A percentile compares a stretch with the other conserved stretches of the same genome.
These are phyloP conservation scores for Penicillium griseofulvum DNA, from an alignment of 2,329 filamentous ascomycete species.

Conservation along the genomic window DNA sequence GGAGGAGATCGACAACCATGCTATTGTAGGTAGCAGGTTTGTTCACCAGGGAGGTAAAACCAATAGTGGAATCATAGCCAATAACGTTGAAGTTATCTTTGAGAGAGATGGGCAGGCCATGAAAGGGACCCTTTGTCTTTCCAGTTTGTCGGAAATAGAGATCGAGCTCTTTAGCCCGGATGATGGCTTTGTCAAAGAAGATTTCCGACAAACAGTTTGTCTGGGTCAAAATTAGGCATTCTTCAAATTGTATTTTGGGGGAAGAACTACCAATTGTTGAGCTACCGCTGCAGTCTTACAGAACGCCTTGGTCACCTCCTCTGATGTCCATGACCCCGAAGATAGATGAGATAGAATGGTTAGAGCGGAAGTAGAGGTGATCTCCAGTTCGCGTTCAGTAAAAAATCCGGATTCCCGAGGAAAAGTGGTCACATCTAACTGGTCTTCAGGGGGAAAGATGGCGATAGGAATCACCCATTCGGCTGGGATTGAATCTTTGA, in stretches of 20 bases:
- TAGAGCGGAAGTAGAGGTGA: conserved; percentile 42
- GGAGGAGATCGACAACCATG: no score
- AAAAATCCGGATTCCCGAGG: conserved; percentile 60
- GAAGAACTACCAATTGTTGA: conserved; percentile 46
- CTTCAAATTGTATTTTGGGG: background rate
- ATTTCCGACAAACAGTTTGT: no score
- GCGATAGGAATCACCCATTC: conserved; percentile 57
- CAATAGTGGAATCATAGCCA: no score
- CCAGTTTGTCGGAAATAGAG: no score
- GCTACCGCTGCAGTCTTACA: conserved; percentile 56
- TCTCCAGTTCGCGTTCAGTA: conserved; percentile 50
- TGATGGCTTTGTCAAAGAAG: no score
- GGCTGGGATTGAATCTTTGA: conserved; percentile 52
- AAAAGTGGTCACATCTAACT: conserved; percentile 58
- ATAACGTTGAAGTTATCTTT: no score
- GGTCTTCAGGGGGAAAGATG: conserved; percentile 54
- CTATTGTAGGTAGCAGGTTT: no score
- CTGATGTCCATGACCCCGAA: conserved; percentile 46
- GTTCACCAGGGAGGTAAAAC: no score
- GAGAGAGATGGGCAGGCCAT: no score
- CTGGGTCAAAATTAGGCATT: background rate
- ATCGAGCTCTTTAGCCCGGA: no score
- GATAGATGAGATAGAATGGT: conserved; percentile 32
- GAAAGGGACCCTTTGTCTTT: no score
- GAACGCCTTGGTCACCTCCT: conserved; percentile 53